Conservation (phyloP, 1,284 basidiomycete genomes). For the Tremellales sp. region DNA sequence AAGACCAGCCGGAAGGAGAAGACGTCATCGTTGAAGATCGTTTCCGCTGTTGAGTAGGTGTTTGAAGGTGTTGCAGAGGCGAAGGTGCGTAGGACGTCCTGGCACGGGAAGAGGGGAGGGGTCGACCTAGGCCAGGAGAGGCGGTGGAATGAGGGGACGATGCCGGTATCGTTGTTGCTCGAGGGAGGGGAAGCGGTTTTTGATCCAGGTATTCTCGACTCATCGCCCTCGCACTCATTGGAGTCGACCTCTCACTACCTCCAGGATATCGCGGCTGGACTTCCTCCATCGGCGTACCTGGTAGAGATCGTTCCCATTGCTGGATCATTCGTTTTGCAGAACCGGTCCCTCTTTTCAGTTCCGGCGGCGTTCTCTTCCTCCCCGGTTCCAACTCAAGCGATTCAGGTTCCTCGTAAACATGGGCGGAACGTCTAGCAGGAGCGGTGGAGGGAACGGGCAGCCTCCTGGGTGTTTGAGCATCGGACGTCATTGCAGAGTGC, state of each 20-base stretch:
- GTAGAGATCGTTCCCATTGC: constrained; percentile 39
- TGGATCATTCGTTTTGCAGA: constrained; percentile 37
- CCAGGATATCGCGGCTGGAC: neutral
- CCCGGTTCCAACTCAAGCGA: neutral
- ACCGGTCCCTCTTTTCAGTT: constrained; percentile 18
- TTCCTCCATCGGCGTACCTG: constrained; percentile 7
- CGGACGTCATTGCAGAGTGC: constrained; percentile 9
- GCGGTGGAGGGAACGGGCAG: constrained; percentile 27
- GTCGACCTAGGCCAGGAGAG: neutral
- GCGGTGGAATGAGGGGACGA: neutral
- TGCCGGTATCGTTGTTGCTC: constrained; percentile 16
- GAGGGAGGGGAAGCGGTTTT: constrained; percentile 27
- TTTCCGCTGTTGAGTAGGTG: constrained; percentile 18
- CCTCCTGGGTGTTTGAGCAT: too few species aligned
- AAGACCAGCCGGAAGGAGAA: constrained; percentile 27
- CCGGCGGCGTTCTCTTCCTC: constrained; percentile 2
- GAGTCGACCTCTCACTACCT: neutral
- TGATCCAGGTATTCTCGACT: constrained; percentile 33
- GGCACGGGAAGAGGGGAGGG: constrained; percentile 3
- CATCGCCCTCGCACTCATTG: constrained; percentile 10
- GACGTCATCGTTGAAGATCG: constrained; percentile 17
- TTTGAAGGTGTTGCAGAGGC: constrained; percentile 29
- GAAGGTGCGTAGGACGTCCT: constrained; percentile 20
- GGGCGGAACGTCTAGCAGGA: constrained; percentile 11
- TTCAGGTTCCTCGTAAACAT: constrained; percentile 2